phyloP scores from a whole-genome alignment of 768 basidiomycete genomes.

The Mycena rosella region DNA sequence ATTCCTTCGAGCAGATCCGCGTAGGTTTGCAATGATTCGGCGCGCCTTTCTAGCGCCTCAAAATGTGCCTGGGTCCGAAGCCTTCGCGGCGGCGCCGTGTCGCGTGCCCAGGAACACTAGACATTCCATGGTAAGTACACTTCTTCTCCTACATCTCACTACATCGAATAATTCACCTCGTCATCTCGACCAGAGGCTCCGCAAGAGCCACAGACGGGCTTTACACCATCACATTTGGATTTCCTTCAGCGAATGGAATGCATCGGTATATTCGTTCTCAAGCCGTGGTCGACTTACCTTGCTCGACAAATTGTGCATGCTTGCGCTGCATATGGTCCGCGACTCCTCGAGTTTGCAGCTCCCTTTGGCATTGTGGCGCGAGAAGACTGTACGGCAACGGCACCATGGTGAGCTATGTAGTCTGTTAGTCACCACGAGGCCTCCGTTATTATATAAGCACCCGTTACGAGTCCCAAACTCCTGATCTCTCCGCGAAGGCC shows the following conservation, averaged over 20 bases:
- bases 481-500: too few relatives aligned
- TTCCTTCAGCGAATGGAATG: conserved; percentile 9
- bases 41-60: conserved; percentile 30
- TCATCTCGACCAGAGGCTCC: conserved; percentile 16
- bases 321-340: conserved; percentile 7
- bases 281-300: conserved; percentile 1
- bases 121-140: neutral
- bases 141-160: too few relatives aligned
- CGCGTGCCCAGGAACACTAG: conserved; percentile 32
- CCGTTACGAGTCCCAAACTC: too few relatives aligned
- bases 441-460: too few relatives aligned
- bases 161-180: conserved; percentile 11
- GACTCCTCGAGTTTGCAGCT: neutral
- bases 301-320: conserved; percentile 23
- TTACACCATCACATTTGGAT: conserved; percentile 34
- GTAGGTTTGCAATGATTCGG: conserved; percentile 25
- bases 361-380: conserved; percentile 17
- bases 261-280: neutral
- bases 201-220: conserved; percentile 33
- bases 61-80: conserved; percentile 33
- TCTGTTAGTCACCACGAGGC: too few relatives aligned
- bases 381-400: too few relatives aligned
- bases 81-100: conserved; percentile 6
- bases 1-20: conserved; percentile 17
- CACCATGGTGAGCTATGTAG: too few relatives aligned